phyloP scores from a whole-genome alignment of 495 filamentous ascomycete species.

The Penicillium tannophilum region DNA sequence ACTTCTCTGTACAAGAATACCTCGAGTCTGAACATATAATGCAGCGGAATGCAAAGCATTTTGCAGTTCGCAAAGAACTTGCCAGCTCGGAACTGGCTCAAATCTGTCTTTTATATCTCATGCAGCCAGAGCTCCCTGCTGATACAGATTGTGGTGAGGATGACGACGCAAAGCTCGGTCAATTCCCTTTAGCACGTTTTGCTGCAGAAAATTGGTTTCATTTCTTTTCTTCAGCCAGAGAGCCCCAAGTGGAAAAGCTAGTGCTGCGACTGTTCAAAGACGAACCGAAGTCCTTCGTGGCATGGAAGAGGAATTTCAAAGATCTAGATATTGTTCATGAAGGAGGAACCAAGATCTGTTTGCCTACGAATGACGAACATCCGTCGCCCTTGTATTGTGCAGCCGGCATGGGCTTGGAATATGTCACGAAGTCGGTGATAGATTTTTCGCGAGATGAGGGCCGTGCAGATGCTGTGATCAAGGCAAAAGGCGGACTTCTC shows the following conservation, averaged over 20 bases:
- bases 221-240: constrained; percentile 16
- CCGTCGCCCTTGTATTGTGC: too few species aligned
- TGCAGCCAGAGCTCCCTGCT: constrained; percentile 26
- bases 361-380: constrained; percentile 22
- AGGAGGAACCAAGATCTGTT: constrained; percentile 7
- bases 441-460: constrained; percentile 18
- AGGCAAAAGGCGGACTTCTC: constrained; percentile 12
- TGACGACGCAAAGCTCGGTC: constrained; percentile 10
- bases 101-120: constrained; percentile 37
- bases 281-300: constrained; percentile 7
- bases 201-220: constrained; percentile 31
- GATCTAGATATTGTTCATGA: neutral
- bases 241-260: constrained; percentile 2
- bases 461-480: constrained; percentile 25
- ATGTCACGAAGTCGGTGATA: too few species aligned
- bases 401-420: too few species aligned
- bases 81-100: constrained; percentile 33
- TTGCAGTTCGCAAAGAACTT: constrained; percentile 19
- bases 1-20: constrained; percentile 46
- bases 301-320: constrained; percentile 15
- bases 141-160: too few species aligned
- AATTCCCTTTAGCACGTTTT: constrained; percentile 29
- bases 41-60: constrained; percentile 25
- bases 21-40: constrained; percentile 37
- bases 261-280: constrained; percentile 17